These are phyloP conservation scores for Pleurotus tuber-regium DNA, from an alignment of 768 basidiomycete genomes.

Conservation along the genomic window DNA sequence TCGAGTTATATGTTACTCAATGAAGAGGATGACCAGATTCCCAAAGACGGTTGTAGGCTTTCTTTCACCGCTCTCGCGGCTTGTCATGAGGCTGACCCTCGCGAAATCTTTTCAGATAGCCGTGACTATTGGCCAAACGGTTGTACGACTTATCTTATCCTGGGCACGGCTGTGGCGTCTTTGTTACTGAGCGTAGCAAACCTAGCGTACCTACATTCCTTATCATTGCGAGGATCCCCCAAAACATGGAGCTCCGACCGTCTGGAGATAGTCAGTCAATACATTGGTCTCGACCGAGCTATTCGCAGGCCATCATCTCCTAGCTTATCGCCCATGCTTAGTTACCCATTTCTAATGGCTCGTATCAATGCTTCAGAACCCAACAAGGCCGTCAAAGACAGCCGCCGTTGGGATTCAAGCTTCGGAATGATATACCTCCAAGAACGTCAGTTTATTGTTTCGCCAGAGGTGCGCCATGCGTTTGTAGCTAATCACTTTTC, in stretches of 20 bases:
- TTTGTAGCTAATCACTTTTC: not conserved
- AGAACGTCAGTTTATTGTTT: not conserved
- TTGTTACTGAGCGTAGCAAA: not conserved
- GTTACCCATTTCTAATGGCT: not conserved
- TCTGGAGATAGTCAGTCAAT: conserved; percentile 7
- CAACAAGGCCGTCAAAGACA: not conserved
- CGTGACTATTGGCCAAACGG: not conserved
- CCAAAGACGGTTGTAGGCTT: not conserved
- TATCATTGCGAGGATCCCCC: not conserved
- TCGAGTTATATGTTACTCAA: not conserved
- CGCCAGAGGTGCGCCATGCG: not conserved
- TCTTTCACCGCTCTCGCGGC: too few relatives aligned
- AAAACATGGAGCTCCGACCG: too few relatives aligned
- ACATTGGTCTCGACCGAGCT: conserved; percentile 6
- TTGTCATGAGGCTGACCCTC: too few relatives aligned
- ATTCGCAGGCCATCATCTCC: not conserved
- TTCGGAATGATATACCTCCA: conserved; percentile 9
- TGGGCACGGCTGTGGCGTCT: not conserved
- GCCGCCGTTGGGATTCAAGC: conserved; percentile 2
- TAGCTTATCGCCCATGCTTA: not conserved
- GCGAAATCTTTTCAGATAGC: not conserved
- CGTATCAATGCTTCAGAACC: conserved; percentile 8
- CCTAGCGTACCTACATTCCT: not conserved
- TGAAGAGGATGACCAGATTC: not conserved
- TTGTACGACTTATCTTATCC: not conserved